phyloP scores from a whole-genome alignment of 768 basidiomycete genomes.

The Podaxis carcinomalis region DNA sequence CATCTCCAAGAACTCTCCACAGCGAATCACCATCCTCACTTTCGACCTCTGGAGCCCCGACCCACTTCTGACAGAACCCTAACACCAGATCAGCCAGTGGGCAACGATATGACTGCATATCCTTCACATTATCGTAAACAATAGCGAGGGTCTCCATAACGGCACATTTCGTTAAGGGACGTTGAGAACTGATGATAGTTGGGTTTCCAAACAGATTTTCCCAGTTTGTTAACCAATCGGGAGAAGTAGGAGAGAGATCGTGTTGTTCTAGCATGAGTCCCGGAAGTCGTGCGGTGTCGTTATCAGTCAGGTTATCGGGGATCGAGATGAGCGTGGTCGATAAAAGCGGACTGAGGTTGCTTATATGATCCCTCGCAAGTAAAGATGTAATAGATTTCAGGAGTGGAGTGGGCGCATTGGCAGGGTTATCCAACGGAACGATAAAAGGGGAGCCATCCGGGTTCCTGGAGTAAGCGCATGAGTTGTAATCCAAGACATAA shows the following conservation, averaged over 20 bases:
- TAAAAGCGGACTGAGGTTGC: conserved; percentile 55
- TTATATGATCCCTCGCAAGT: conserved; percentile 58
- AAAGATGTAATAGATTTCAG: conserved; percentile 60
- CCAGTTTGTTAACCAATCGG: conserved; percentile 73
- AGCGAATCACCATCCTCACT: conserved; percentile 35
- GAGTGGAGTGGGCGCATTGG: conserved; percentile 54
- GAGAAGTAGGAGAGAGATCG: conserved; percentile 65
- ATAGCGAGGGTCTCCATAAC: conserved; percentile 53
- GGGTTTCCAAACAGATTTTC: conserved; percentile 47
- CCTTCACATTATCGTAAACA: conserved; percentile 64
- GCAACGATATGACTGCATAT: conserved; percentile 62
- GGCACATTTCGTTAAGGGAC: conserved; percentile 51
- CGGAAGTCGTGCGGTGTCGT: conserved; percentile 61
- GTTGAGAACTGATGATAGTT: conserved; percentile 33
- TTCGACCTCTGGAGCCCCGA: conserved; percentile 22
- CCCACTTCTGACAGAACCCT: conserved; percentile 31
- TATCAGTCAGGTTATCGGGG: conserved; percentile 65
- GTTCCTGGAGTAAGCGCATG: conserved; percentile 19
- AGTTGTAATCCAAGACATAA: neutral
- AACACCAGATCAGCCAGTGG: conserved; percentile 51
- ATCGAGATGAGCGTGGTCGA: conserved; percentile 62
- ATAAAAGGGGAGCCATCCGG: conserved; percentile 27
- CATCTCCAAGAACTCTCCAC: conserved; percentile 67
- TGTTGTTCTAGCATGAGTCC: conserved; percentile 61
- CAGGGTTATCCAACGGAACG: conserved; percentile 51